Evolutionary conservation across 106 monocot genomes (phyloP).

Genomic region (Iris macrosiphon): DNA sequence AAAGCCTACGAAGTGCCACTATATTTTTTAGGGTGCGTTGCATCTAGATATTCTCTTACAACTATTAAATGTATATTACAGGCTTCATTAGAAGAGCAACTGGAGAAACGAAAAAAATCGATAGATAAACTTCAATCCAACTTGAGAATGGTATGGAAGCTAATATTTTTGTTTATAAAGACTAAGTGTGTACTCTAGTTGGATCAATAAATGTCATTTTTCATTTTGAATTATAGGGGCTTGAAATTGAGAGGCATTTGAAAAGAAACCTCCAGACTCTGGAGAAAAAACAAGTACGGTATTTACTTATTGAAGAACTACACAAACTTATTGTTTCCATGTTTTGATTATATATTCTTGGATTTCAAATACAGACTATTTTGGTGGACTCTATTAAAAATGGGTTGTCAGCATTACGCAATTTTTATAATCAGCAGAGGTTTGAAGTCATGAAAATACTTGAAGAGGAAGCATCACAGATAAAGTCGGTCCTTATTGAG

Average conservation of each 20-base stretch:
- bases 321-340: no score
- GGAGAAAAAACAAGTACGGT: slow-evolving; percentile 67
- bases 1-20: no score
- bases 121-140: slow-evolving; percentile 77
- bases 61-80: slow-evolving; percentile 17
- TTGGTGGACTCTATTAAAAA: slow-evolving; percentile 35
- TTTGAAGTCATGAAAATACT: slow-evolving; percentile 51
- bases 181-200: slow-evolving; percentile 1
- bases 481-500: slow-evolving; percentile 35
- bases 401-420: slow-evolving; percentile 40
- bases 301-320: not conserved
- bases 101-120: slow-evolving; percentile 38
- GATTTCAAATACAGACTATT: slow-evolving; percentile 30
- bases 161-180: not conserved
- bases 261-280: slow-evolving; percentile 48
- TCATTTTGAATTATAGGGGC: slow-evolving; percentile 39
- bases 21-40: not conserved
- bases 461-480: slow-evolving; percentile 49
- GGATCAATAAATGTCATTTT: not conserved
- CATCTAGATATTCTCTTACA: not conserved
- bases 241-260: slow-evolving; percentile 87
- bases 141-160: slow-evolving; percentile 63
- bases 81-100: slow-evolving; percentile 84
- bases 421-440: slow-evolving; percentile 42
- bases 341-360: slow-evolving; percentile 13